Percentiles rank a stretch among this genome's conserved stretches.
Conservation (phyloP, 176 grass and related monocot species). For the Carex parvula region DNA sequence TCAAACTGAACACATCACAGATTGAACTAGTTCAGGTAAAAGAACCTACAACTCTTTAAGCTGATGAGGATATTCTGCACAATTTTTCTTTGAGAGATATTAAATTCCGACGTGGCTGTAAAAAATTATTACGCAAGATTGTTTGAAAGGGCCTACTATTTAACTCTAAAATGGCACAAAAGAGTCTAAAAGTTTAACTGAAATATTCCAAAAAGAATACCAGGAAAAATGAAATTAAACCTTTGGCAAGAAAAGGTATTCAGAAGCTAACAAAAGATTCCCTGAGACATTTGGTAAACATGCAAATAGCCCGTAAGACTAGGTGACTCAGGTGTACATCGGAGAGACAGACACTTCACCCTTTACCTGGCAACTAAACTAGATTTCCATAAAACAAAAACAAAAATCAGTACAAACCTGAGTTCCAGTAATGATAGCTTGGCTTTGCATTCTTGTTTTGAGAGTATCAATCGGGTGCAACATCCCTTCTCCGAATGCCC, state of each 20-base stretch:
- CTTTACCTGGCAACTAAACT: not conserved
- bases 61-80: not conserved
- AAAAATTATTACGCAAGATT: no score
- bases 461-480: slow-evolving; percentile 87
- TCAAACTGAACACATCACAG: not conserved
- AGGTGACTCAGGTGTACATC: no score
- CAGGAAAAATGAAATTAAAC: not conserved
- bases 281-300: not conserved
- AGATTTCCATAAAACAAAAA: not conserved
- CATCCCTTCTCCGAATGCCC: slow-evolving; percentile 86
- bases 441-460: slow-evolving; percentile 86
- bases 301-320: no score
- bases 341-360: not conserved
- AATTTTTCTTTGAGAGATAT: not conserved
- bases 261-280: not conserved
- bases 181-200: not conserved
- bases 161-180: not conserved
- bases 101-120: no score
- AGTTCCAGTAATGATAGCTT: slow-evolving; percentile 65
- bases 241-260: not conserved
- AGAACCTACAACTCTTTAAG: not conserved
- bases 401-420: slow-evolving; percentile 32
- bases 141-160: not conserved
- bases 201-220: not conserved
- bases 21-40: not conserved